A percentile compares a stretch with the other conserved stretches of the same genome.
Conservation (phyloP, 2,329 filamentous ascomycete genomes). For the Tetracladium maxilliforme region DNA sequence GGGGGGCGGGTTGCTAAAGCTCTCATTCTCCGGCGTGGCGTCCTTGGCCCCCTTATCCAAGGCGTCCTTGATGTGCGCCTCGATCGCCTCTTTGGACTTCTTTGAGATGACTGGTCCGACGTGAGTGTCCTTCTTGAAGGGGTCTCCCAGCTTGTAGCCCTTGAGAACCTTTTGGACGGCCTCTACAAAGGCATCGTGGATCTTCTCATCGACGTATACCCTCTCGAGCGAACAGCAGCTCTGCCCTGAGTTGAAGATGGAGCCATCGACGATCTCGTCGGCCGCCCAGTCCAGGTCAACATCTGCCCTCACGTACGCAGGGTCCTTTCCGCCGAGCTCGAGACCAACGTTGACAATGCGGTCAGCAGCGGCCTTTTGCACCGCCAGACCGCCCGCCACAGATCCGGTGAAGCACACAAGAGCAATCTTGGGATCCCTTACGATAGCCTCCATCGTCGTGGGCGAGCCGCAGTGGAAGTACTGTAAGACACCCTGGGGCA, state of each 20-base stretch:
- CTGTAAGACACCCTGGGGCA: conserved; percentile 74
- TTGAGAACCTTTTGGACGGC: conserved; percentile 68
- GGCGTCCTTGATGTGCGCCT: conserved; percentile 69
- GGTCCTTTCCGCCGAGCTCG: conserved; percentile 89
- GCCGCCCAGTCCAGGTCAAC: conserved; percentile 85
- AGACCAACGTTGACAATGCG: conserved; percentile 76
- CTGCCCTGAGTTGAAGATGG: conserved; percentile 98
- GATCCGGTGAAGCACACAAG: conserved; percentile 91
- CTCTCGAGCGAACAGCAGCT: conserved; percentile 90
- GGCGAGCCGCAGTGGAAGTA: conserved; percentile 83
- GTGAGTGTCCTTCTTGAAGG: conserved; percentile 63
- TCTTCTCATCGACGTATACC: conserved; percentile 74
- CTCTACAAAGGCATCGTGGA: conserved; percentile 71
- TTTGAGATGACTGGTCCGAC: conserved; percentile 82
- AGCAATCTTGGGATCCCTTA: conserved; percentile 61
- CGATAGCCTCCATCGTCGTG: conserved; percentile 59
- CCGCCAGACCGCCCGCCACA: conserved; percentile 71
- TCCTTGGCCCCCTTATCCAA: conserved; percentile 72
- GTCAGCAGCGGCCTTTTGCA: conserved; percentile 73
- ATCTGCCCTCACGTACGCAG: conserved; percentile 75
- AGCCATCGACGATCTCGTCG: conserved; percentile 86
- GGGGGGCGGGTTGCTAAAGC: conserved; percentile 57
- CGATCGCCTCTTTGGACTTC: conserved; percentile 60
- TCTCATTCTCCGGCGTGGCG: conserved; percentile 67
- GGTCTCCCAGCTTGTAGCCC: conserved; percentile 80